Evolutionary conservation across 2,329 filamentous ascomycete genomes (phyloP).

Genomic region (Pseudogymnoascus sp.): DNA sequence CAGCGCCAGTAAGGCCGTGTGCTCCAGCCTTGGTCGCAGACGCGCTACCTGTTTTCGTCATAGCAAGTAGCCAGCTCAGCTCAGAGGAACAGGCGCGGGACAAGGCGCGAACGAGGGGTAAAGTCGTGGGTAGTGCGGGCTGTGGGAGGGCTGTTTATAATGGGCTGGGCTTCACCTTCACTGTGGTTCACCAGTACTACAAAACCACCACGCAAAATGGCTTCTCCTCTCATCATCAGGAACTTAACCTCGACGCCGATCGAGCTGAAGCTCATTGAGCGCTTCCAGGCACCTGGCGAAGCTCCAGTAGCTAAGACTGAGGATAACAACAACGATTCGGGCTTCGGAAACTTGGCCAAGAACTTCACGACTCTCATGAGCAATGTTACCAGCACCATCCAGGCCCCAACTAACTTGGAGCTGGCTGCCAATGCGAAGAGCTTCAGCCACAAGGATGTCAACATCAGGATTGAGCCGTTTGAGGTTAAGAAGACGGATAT

Average conservation of each 20-base stretch:
- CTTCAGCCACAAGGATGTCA: constrained; percentile 54
- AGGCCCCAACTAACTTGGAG: constrained; percentile 11
- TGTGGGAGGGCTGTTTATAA: neutral
- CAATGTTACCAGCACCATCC: constrained; percentile 33
- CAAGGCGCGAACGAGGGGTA: constrained; percentile 2
- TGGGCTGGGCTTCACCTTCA: neutral
- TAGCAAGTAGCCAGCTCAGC: neutral
- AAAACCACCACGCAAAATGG: constrained; percentile 1
- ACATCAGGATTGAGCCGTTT: constrained; percentile 61
- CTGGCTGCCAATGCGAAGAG: constrained; percentile 47
- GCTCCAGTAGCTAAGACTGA: constrained; percentile 28
- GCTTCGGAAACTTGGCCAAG: constrained; percentile 33
- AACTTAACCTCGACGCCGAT: constrained; percentile 72
- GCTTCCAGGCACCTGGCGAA: constrained; percentile 51
- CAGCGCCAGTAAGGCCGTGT: neutral
- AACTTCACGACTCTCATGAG: constrained; percentile 37
- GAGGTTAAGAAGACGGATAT: constrained; percentile 55
- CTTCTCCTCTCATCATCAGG: constrained; percentile 57
- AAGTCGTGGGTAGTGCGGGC: neutral
- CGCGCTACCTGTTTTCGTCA: neutral
- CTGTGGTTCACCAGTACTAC: neutral
- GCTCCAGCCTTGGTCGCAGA: neutral
- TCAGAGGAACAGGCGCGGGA: neutral
- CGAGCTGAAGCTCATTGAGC: constrained; percentile 64
- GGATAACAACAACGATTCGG: constrained; percentile 26